Conservation (phyloP, 805 yeast genomes). For the Schwanniomyces yamadae region DNA sequence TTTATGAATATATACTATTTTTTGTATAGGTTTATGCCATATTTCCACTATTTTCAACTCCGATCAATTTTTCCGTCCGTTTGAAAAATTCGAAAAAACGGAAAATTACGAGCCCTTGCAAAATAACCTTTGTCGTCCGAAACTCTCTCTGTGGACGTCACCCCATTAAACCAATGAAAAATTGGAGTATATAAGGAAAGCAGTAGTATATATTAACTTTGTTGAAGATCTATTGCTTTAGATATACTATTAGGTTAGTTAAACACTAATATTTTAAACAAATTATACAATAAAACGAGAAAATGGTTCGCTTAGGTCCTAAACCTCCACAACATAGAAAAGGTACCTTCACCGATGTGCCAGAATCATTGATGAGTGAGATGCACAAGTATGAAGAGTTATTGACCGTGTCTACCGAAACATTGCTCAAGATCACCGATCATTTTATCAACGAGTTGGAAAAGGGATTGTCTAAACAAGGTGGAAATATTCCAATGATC, state of each 20-base stretch:
- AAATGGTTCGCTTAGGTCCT: conserved; percentile 84
- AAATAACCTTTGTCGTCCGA: not conserved
- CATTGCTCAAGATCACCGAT: conserved; percentile 62
- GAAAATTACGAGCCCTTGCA: conserved; percentile 3
- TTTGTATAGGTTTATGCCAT: no score
- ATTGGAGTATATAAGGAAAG: conserved; percentile 1
- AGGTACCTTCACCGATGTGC: conserved; percentile 60
- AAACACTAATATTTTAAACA: not conserved
- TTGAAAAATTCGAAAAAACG: not conserved
- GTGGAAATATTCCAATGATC: conserved; percentile 94
- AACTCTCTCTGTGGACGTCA: conserved; percentile 1
- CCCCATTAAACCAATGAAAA: not conserved
- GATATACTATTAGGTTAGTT: no score
- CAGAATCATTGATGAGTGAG: conserved; percentile 58
- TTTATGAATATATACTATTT: no score
- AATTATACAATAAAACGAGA: conserved; percentile 8
- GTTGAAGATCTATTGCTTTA: not conserved
- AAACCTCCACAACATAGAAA: conserved; percentile 79
- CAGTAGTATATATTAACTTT: not conserved
- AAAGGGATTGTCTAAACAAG: conserved; percentile 71
- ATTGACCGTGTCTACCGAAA: conserved; percentile 61
- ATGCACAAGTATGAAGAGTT: conserved; percentile 56
- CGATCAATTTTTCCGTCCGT: not conserved
- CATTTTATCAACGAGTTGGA: conserved; percentile 79
- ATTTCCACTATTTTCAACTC: no score